These are phyloP conservation scores for Metarhizium guizhouense DNA, from an alignment of 2,329 filamentous ascomycete genomes.

Conservation along the genomic window DNA sequence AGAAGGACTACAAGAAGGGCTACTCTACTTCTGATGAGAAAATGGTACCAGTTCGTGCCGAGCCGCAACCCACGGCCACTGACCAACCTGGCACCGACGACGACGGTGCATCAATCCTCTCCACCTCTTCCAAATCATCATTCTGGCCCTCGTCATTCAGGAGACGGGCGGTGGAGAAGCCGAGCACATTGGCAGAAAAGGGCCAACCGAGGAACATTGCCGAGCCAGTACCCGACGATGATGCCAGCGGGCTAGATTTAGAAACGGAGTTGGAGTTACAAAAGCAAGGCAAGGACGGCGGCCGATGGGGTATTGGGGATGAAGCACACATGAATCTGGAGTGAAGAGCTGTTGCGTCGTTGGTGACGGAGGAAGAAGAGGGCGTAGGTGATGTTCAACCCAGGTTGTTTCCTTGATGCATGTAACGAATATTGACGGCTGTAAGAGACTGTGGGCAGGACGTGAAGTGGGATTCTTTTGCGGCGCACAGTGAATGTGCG, in stretches of 20 bases:
- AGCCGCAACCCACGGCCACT: slow-evolving; percentile 10
- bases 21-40: slow-evolving; percentile 29
- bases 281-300: slow-evolving; percentile 44
- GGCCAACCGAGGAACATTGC: slow-evolving; percentile 33
- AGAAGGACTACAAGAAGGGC: slow-evolving; percentile 13
- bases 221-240: slow-evolving; percentile 34
- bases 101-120: slow-evolving; percentile 37
- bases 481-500: background rate
- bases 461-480: background rate
- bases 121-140: slow-evolving; percentile 38
- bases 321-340: slow-evolving; percentile 78
- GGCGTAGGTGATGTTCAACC: background rate
- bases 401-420: background rate
- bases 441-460: background rate
- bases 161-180: slow-evolving; percentile 29
- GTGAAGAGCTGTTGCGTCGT: slow-evolving; percentile 24
- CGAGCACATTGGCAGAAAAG: slow-evolving; percentile 19
- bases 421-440: background rate
- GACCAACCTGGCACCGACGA: slow-evolving; percentile 19
- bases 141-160: slow-evolving; percentile 33
- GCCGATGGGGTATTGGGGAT: slow-evolving; percentile 71
- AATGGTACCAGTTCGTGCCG: slow-evolving; percentile 21
- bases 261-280: slow-evolving; percentile 44
- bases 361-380: background rate
- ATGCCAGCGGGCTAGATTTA: slow-evolving; percentile 29